These are phyloP conservation scores for Murraya paniculata DNA, from an alignment of 345 rosid genomes.

Conservation along the genomic window DNA sequence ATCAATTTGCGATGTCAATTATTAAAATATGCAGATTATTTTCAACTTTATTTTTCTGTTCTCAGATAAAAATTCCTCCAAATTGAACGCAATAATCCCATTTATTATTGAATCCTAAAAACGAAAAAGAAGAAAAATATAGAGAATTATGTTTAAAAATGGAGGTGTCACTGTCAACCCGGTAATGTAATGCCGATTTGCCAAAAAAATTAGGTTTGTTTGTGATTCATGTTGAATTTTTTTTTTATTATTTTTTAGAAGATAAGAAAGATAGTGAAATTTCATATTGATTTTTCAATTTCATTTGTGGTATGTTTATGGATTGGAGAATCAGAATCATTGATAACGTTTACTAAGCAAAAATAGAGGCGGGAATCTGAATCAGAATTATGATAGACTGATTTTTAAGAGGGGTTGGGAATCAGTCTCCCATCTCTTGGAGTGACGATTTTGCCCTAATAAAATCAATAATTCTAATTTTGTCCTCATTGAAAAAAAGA, in stretches of 20 bases:
- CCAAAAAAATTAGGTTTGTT: not conserved
- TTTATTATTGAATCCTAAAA: not conserved
- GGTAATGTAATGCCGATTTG: not conserved
- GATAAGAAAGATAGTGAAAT: too few relatives aligned
- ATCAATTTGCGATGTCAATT: not conserved
- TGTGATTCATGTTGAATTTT: not conserved
- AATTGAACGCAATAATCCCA: not conserved
- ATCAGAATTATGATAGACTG: too few relatives aligned
- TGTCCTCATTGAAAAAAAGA: too few relatives aligned
- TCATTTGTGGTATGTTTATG: too few relatives aligned
- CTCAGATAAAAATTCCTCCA: not conserved
- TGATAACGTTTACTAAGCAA: rapidly evolving
- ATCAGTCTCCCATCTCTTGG: too few relatives aligned
- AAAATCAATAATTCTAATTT: too few relatives aligned
- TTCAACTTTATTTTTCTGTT: not conserved
- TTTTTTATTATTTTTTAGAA: too few relatives aligned
- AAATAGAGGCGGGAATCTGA: rapidly evolving
- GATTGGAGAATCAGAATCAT: rapidly evolving
- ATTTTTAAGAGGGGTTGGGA: too few relatives aligned
- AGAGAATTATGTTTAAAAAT: not conserved
- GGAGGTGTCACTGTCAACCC: not conserved
- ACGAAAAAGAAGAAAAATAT: not conserved
- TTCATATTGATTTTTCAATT: too few relatives aligned
- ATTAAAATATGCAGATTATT: not conserved
- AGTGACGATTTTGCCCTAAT: too few relatives aligned